Evolutionary conservation across 257 asterid species (phyloP).

Genomic region (Marsdenia floribunda): DNA sequence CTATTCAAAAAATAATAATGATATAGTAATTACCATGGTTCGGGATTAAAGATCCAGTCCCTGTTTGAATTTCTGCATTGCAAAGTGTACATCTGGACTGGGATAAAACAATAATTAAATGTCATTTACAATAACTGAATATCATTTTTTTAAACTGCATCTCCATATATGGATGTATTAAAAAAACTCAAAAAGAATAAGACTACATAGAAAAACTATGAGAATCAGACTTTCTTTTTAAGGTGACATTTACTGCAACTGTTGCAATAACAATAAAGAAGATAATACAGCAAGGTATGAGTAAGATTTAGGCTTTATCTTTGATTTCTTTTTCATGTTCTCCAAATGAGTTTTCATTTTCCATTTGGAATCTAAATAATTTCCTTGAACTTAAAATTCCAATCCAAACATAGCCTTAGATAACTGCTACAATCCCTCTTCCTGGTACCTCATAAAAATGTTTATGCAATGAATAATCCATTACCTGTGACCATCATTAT

Average conservation of each 20-base stretch:
- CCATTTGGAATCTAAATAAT: not conserved
- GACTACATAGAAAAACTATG: not conserved
- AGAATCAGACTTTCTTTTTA: not conserved
- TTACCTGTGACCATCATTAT: not conserved
- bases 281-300: not conserved
- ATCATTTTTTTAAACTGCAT: not conserved
- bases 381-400: not conserved
- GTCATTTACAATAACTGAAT: not conserved
- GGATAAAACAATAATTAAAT: constrained; percentile 10
- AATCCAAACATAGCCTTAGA: not conserved
- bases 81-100: constrained; percentile 91
- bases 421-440: not conserved
- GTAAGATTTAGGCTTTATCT: not conserved
- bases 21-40: constrained; percentile 54
- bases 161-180: not conserved
- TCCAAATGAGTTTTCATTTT: not conserved
- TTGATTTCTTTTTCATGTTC: not conserved
- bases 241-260: not conserved
- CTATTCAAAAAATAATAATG: too few relatives aligned
- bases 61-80: constrained; percentile 53
- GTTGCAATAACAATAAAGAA: not conserved
- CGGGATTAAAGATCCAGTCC: constrained; percentile 66
- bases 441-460: not conserved
- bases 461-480: not conserved
- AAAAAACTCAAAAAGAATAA: not conserved